Evolutionary conservation across 176 grass and related monocot genomes (phyloP), one percentile per base, ranked within the genome.

Genomic region (Paspalum vaginatum): DNA sequence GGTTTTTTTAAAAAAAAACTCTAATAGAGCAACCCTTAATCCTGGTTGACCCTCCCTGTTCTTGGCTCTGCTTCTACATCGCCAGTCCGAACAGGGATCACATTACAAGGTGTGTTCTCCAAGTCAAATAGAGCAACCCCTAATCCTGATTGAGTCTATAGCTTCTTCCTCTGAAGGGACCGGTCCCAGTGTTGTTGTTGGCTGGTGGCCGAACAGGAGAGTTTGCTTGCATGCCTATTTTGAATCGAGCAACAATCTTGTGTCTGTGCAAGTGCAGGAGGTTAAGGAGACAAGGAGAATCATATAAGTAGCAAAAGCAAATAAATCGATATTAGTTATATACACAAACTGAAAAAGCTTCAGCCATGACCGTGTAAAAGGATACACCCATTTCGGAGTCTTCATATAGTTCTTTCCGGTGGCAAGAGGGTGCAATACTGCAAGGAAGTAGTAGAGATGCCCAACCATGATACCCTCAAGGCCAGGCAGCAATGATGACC

Each of bases 331-430:
- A 10, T 69, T 69, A 50, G 21, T 20, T 69, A 82, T 79, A 85
- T 79, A 15, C 25, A 9, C 22, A 57, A 72, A 82, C n/a, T 61
- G 38, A 47, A 38, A 42, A 58, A 88, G 53, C 42, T 82, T 83
- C 53, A 22, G n/a, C 4, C 24, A 77, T 75, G 46, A 89, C 75
- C 69, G 6, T 1, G 9, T 64, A 70, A 83, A 91, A 99, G 93
- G 93, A 99, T 96, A 99, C 91, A 99, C 84, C 90, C 92, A 99
- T 48, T 86, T 73, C 1, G 93, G 97, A 72, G 93, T 96, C 91
- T 96, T 99, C 54, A 99, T 87, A 55, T 83, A 82, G 81, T 95
- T 98, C 68, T 81, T 94, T 79, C 95, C 95, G 0, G 68, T 89
- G 68, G 92, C 85, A 54, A 96, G 86, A 10, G 93, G 97, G 70